Evolutionary conservation across 2,329 filamentous ascomycete species (phyloP).

Genomic region (Xylariaceae sp.): DNA sequence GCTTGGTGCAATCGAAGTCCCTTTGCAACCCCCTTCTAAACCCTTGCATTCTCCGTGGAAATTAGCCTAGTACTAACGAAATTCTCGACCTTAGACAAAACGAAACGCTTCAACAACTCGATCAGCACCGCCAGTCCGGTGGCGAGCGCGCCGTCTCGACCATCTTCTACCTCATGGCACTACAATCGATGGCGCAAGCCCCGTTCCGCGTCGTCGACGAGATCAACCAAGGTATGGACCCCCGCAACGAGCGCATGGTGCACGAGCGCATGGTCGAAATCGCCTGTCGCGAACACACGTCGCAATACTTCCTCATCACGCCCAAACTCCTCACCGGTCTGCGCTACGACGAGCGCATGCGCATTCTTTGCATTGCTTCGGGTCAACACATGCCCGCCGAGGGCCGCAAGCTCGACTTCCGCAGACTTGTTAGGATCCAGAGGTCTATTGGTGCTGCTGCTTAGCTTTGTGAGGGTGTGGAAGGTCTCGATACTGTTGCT

Average conservation of each 20-base stretch:
- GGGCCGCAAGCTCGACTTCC: slow-evolving; percentile 47
- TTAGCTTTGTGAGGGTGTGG: neutral
- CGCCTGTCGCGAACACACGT: slow-evolving; percentile 76
- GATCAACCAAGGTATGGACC: slow-evolving; percentile 99
- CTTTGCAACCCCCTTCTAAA: slow-evolving; percentile 6
- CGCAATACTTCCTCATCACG: slow-evolving; percentile 93
- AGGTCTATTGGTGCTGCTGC: slow-evolving; percentile 23
- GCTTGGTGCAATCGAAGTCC: neutral
- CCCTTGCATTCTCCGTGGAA: too few species aligned
- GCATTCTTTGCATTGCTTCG: slow-evolving; percentile 85
- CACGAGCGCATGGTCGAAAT: slow-evolving; percentile 98
- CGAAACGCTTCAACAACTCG: slow-evolving; percentile 77
- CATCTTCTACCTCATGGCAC: slow-evolving; percentile 97
- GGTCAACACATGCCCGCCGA: slow-evolving; percentile 66
- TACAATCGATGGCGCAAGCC: slow-evolving; percentile 87
- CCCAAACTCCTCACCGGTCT: slow-evolving; percentile 86
- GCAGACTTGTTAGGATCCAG: slow-evolving; percentile 41
- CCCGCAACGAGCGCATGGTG: slow-evolving; percentile 95
- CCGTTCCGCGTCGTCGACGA: slow-evolving; percentile 98
- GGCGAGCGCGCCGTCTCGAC: slow-evolving; percentile 95
- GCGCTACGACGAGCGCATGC: slow-evolving; percentile 86
- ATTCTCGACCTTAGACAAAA: slow-evolving; percentile 53
- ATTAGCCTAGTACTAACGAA: neutral
- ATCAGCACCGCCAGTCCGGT: slow-evolving; percentile 90
- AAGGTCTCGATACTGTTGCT: neutral